Evolutionary conservation across 2,329 filamentous ascomycete species (phyloP).

Genomic region (Diaporthe aspalathi): DNA sequence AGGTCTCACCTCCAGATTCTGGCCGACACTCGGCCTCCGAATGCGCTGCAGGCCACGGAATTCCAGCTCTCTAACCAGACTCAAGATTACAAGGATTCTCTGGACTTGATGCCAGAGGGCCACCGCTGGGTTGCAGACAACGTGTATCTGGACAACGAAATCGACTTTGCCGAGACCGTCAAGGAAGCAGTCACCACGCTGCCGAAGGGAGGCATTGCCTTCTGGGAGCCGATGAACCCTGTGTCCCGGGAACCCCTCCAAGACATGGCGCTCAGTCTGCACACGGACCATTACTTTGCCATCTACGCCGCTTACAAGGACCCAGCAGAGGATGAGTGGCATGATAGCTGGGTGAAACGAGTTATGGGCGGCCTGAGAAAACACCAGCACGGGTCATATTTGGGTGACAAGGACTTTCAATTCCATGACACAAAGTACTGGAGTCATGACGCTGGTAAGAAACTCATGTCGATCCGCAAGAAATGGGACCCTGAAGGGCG

Average conservation of each 20-base stretch:
- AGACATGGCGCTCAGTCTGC: background rate
- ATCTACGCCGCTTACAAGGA: background rate
- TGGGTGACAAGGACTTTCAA: background rate
- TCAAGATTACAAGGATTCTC: background rate
- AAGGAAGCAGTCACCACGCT: background rate
- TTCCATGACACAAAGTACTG: slow-evolving; percentile 5
- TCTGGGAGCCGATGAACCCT: slow-evolving; percentile 13
- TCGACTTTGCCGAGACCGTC: background rate
- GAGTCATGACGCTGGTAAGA: background rate
- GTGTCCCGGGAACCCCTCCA: background rate
- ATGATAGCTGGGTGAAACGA: background rate
- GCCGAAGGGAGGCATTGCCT: background rate
- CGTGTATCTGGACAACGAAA: background rate
- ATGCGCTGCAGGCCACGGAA: background rate
- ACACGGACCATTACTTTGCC: slow-evolving; percentile 15
- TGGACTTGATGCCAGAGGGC: background rate
- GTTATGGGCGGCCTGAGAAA: background rate
- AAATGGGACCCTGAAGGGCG: background rate
- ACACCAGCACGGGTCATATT: background rate
- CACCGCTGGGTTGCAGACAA: slow-evolving; percentile 12
- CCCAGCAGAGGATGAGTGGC: background rate
- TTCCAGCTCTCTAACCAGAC: background rate
- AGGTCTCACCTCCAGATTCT: background rate
- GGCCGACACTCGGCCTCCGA: background rate
- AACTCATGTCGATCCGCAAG: background rate